phyloP scores from a whole-genome alignment of 352 stramenopile species.

The Chrysophaeum taylorii region DNA sequence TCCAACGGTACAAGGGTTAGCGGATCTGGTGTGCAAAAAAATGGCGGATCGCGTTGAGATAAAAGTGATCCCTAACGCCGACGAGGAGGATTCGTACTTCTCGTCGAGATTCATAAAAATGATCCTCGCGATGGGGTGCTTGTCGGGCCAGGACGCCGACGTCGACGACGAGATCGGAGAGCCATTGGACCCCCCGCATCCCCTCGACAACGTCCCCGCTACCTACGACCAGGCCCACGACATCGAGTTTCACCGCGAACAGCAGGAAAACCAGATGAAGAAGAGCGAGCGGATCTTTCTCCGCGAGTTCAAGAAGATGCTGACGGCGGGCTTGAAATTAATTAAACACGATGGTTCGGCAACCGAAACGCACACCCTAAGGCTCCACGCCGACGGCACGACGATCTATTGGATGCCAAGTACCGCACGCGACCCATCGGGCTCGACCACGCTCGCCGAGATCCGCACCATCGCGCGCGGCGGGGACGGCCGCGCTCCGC shows the following conservation, averaged over 20 bases:
- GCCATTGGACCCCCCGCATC: background rate
- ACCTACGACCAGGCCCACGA: conserved; percentile 1
- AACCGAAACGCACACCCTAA: background rate
- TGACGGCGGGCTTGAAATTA: background rate
- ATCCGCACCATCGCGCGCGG: background rate
- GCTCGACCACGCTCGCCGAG: background rate
- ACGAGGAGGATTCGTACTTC: too few relatives aligned
- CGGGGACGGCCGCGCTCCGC: background rate
- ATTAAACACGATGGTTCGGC: background rate
- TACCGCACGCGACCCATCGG: background rate
- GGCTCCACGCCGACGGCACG: background rate
- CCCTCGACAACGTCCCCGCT: background rate
- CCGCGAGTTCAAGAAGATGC: conserved; percentile 8
- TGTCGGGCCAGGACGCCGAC: background rate
- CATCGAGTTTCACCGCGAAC: background rate
- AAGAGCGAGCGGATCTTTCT: background rate
- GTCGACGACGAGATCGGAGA: background rate
- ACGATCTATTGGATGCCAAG: background rate
- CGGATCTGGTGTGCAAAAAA: too few relatives aligned
- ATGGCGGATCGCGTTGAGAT: too few relatives aligned
- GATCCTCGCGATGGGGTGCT: background rate
- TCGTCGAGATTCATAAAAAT: background rate
- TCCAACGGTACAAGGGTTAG: too few relatives aligned
- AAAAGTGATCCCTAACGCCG: too few relatives aligned
- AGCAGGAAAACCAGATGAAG: background rate